These are phyloP conservation scores for Chondrus crispus DNA, from an alignment of 23 red algal genomes.

Conservation along the genomic window DNA sequence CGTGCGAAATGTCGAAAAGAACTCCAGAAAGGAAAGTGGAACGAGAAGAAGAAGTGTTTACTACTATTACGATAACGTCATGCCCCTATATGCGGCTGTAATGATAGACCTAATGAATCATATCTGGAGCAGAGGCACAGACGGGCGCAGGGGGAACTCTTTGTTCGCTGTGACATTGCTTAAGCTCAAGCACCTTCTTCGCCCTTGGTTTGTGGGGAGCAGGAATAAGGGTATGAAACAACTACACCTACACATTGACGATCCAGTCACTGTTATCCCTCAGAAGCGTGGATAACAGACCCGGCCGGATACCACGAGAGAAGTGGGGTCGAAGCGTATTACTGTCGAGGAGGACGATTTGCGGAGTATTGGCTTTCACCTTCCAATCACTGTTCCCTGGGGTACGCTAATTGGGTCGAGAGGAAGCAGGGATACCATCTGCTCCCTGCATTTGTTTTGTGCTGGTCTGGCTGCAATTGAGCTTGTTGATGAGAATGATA, in stretches of 20 bases:
- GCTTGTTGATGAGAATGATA: neutral
- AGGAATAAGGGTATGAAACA: neutral
- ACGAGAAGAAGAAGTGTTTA: neutral
- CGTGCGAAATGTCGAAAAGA: neutral
- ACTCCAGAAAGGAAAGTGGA: neutral
- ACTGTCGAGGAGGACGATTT: neutral
- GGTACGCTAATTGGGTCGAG: neutral
- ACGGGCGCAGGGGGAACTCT: neutral
- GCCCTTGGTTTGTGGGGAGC: neutral
- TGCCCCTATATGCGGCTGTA: neutral
- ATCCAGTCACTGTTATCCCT: neutral
- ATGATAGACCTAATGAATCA: slow-evolving; percentile 27
- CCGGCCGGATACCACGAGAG: neutral
- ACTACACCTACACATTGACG: neutral
- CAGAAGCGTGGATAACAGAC: neutral
- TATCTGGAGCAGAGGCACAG: neutral
- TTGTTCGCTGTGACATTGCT: neutral
- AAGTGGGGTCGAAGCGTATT: neutral
- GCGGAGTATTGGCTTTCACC: neutral
- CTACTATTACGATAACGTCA: slow-evolving; percentile 2
- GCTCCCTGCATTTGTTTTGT: neutral
- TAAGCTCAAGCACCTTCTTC: slow-evolving; percentile 3
- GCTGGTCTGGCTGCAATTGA: neutral
- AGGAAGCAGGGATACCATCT: neutral
- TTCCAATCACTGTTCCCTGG: neutral